phyloP scores from a whole-genome alignment of 208 protist genomes.

The Leishmania lainsoni region DNA sequence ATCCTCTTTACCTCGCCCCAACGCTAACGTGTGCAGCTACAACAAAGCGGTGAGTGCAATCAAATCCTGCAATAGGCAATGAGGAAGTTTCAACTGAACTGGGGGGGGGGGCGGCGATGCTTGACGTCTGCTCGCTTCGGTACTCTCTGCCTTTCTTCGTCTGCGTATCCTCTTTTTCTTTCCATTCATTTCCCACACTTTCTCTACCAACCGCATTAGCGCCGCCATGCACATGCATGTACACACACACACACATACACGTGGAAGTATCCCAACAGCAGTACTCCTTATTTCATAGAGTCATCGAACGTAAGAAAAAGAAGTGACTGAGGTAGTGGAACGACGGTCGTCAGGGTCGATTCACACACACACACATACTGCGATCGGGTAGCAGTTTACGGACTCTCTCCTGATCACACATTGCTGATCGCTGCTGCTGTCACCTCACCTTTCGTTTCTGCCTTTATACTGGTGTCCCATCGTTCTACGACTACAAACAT shows the following conservation, averaged over 20 bases:
- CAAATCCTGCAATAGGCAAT: not conserved
- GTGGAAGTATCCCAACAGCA: not conserved
- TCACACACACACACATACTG: not conserved
- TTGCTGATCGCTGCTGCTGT: not conserved
- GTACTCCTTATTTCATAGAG: constrained; percentile 6
- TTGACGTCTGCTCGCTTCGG: not conserved
- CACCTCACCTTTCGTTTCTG: not conserved
- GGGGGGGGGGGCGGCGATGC: not conserved
- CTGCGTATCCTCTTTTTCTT: not conserved
- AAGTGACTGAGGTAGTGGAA: not conserved
- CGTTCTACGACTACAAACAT: too few relatives aligned
- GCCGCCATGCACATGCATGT: not conserved
- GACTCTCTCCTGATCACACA: not conserved
- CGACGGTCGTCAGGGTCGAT: not conserved
- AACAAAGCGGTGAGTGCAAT: not conserved
- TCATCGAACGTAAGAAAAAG: not conserved
- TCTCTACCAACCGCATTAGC: not conserved
- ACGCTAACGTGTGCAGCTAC: not conserved
- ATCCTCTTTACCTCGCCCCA: not conserved
- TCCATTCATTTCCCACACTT: not conserved
- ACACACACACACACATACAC: not conserved
- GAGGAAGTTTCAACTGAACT: not conserved
- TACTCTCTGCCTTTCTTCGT: not conserved
- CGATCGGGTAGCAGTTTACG: not conserved
- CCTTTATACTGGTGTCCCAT: not conserved